Evolutionary conservation across 345 rosid species (phyloP).

Genomic region (Syzygium jambos): DNA sequence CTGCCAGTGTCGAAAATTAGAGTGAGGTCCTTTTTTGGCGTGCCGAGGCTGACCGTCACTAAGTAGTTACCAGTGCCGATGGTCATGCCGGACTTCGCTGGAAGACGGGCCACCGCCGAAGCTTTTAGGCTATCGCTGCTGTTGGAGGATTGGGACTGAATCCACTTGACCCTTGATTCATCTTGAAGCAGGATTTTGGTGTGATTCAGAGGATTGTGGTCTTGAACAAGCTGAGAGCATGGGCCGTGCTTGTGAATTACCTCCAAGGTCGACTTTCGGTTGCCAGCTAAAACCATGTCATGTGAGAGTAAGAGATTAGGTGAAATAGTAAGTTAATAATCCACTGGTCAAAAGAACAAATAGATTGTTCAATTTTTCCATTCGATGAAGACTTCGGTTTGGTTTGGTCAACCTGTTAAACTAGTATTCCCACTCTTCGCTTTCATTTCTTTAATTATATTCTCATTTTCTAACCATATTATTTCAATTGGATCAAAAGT

Average conservation of each 20-base stretch:
- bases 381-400: neutral
- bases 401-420: neutral
- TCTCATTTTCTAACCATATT: too few relatives aligned
- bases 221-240: neutral
- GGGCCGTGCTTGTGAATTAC: constrained; percentile 2
- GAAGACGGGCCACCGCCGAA: neutral
- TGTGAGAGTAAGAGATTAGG: neutral
- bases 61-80: constrained; percentile 5
- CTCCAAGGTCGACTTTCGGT: neutral
- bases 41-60: constrained; percentile 5
- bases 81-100: neutral
- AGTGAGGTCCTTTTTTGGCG: neutral
- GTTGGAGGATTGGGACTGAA: neutral
- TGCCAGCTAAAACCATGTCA: neutral
- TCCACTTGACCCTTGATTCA: neutral
- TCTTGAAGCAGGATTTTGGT: neutral
- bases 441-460: neutral
- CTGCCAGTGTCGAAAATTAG: constrained; percentile 20
- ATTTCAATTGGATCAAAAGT: neutral
- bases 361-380: neutral
- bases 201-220: neutral
- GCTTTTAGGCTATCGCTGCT: neutral
- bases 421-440: neutral
- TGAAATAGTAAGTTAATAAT: neutral
- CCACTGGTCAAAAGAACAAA: neutral